Evolutionary conservation across 2,329 filamentous ascomycete species (phyloP).

Genomic region (Cercospora zeae-maydis): DNA sequence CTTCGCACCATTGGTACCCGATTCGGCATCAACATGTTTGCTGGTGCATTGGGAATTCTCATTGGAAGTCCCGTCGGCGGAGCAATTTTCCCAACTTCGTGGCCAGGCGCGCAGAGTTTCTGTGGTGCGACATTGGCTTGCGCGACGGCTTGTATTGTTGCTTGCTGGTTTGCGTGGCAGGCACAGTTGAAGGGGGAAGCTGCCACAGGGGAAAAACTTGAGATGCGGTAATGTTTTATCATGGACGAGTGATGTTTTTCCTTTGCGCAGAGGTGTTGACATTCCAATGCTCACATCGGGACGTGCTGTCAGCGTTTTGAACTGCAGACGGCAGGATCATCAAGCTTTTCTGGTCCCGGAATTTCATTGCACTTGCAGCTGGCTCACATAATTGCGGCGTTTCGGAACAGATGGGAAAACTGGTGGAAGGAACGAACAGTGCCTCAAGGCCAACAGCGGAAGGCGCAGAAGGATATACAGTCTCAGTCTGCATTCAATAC

Average conservation of each 20-base stretch:
- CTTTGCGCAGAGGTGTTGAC: slow-evolving; percentile 1
- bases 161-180: slow-evolving; percentile 24
- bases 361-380: neutral
- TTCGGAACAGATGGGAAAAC: neutral
- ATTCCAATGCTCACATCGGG: neutral
- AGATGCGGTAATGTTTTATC: slow-evolving; percentile 1
- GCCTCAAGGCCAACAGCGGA: neutral
- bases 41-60: slow-evolving; percentile 34
- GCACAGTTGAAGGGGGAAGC: slow-evolving; percentile 7
- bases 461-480: neutral
- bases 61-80: slow-evolving; percentile 37
- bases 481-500: neutral
- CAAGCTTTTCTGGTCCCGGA: slow-evolving; percentile 3
- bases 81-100: slow-evolving; percentile 32
- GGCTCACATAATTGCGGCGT: neutral
- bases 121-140: slow-evolving; percentile 30
- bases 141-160: slow-evolving; percentile 27
- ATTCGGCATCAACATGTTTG: slow-evolving; percentile 38
- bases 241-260: slow-evolving; percentile 1
- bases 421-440: neutral
- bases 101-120: slow-evolving; percentile 34
- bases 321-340: neutral
- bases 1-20: slow-evolving; percentile 34
- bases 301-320: neutral
- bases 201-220: slow-evolving; percentile 3